A percentile compares a stretch with the other conserved stretches of the same genome.
Conservation (phyloP, 768 basidiomycete genomes). For the Lyophyllum semitale region DNA sequence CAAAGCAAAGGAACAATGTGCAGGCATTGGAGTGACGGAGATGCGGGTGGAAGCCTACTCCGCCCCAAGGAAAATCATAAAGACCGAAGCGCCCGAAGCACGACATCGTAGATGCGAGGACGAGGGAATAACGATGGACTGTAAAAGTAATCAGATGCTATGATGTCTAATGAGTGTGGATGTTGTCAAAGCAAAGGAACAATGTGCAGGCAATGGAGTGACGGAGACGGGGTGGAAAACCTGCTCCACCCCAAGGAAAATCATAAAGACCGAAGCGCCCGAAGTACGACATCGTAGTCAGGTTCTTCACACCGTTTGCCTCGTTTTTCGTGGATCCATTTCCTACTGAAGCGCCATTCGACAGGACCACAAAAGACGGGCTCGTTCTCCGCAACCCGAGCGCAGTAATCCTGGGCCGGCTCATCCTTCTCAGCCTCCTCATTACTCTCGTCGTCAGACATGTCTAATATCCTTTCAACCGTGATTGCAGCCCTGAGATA, state of each 20-base stretch:
- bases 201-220: not conserved
- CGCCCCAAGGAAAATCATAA: too few species aligned
- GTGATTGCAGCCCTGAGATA: slow-evolving; percentile 11
- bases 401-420: slow-evolving; percentile 16
- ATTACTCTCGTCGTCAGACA: slow-evolving; percentile 13
- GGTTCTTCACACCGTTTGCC: slow-evolving; percentile 36
- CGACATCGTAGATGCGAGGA: not conserved
- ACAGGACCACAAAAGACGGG: slow-evolving; percentile 6
- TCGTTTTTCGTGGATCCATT: slow-evolving; percentile 43
- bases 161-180: not conserved
- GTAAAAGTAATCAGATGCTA: not conserved
- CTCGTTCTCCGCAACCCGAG: slow-evolving; percentile 14
- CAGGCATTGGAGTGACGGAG: not conserved
- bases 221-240: not conserved
- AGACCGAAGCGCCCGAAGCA: too few species aligned
- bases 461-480: slow-evolving; percentile 14
- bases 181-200: not conserved
- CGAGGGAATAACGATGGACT: not conserved
- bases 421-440: slow-evolving; percentile 17
- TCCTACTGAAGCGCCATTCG: slow-evolving; percentile 25
- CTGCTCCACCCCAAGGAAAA: not conserved
- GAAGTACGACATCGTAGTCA: slow-evolving; percentile 34
- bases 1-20: not conserved
- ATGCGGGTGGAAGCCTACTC: too few species aligned
- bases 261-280: slow-evolving; percentile 34